phyloP scores from a whole-genome alignment of 2,329 filamentous ascomycete species.

The Alternaria sp. region DNA sequence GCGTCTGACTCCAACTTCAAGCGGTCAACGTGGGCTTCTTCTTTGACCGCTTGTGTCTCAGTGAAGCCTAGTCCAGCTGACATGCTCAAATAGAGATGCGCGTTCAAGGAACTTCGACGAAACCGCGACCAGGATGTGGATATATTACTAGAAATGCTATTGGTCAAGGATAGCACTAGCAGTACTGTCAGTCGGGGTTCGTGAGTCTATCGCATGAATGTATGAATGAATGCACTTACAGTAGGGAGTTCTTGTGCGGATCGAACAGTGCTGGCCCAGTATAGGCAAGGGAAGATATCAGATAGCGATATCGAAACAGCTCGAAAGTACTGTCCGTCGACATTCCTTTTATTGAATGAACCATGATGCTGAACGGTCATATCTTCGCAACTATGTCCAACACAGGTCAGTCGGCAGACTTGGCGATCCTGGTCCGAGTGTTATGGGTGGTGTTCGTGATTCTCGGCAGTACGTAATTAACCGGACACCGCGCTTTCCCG shows the following conservation, averaged over 20 bases:
- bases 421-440: background rate
- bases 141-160: background rate
- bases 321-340: background rate
- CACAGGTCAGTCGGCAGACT: background rate
- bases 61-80: background rate
- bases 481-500: background rate
- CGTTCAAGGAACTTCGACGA: background rate
- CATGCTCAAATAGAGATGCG: slow-evolving; percentile 7
- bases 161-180: background rate
- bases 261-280: background rate
- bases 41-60: background rate
- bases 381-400: background rate
- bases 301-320: background rate
- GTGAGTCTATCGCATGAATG: background rate
- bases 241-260: background rate
- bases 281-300: background rate
- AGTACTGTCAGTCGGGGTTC: background rate
- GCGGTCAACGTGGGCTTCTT: background rate
- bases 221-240: background rate
- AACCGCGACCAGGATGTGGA: background rate
- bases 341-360: background rate
- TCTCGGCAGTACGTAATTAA: background rate
- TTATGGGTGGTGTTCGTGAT: background rate
- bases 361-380: background rate
- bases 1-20: slow-evolving; percentile 14